A percentile compares a stretch with the other conserved stretches of the same genome.
Evolutionary conservation across 148 eudicot genomes (phyloP).

Genomic region (Pouteria glomerata): DNA sequence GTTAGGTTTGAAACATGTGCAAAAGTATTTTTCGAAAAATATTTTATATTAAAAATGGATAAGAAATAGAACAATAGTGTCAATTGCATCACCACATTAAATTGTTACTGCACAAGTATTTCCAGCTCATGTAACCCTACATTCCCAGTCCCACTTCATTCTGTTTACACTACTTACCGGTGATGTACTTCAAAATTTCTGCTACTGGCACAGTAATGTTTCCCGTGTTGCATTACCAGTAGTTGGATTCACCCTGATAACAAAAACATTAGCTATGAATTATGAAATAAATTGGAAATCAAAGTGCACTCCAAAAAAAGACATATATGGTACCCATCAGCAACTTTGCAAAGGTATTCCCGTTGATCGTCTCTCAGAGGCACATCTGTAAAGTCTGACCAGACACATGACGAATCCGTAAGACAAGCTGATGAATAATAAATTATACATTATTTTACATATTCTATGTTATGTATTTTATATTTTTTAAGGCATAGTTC

Average conservation of each 20-base stretch:
- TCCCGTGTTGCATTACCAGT: constrained; percentile 86
- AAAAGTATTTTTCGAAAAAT: too few species aligned
- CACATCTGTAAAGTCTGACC: constrained; percentile 87
- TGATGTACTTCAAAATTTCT: not conserved
- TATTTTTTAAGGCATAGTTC: too few species aligned
- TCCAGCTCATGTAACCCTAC: not conserved
- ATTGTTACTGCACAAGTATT: not conserved
- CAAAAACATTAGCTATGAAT: not conserved
- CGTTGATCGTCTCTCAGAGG: constrained; percentile 90
- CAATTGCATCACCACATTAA: not conserved
- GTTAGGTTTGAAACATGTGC: too few species aligned
- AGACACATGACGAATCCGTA: not conserved
- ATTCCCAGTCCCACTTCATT: constrained; percentile 5
- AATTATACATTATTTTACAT: too few species aligned
- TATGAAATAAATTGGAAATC: not conserved
- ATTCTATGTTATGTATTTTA: too few species aligned
- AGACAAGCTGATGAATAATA: not conserved
- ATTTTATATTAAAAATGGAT: not conserved
- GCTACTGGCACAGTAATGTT: constrained; percentile 74
- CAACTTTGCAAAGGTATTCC: constrained; percentile 80
- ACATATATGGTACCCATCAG: constrained; percentile 59
- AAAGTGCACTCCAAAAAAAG: not conserved
- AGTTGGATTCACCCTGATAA: constrained; percentile 67
- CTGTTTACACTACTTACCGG: not conserved
- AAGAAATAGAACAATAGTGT: not conserved